A percentile compares a stretch with the other conserved stretches of the same genome.
Evolutionary conservation across 2,329 filamentous ascomycete species (phyloP).

Genomic region (Hypoxylon sp.): DNA sequence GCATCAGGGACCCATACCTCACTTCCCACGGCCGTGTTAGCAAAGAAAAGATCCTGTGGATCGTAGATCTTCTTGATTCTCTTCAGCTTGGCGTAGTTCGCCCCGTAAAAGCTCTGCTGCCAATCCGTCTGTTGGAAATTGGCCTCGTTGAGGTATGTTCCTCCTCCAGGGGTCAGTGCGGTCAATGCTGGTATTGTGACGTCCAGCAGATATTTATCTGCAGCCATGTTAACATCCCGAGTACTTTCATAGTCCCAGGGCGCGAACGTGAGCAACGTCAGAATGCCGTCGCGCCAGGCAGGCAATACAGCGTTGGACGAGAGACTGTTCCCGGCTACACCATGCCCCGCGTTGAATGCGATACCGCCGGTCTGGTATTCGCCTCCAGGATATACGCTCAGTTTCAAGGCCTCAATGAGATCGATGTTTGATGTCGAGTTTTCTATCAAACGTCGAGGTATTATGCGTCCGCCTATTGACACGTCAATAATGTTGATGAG

Average conservation of each 20-base stretch:
- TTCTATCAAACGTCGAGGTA: no score
- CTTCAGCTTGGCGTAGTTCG: slow-evolving; percentile 50
- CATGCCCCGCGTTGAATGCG: slow-evolving; percentile 23
- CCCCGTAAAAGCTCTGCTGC: slow-evolving; percentile 51
- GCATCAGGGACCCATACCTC: slow-evolving; percentile 11
- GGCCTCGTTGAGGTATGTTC: slow-evolving; percentile 56
- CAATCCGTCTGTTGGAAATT: slow-evolving; percentile 52
- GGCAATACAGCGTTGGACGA: slow-evolving; percentile 53
- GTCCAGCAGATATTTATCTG: no score
- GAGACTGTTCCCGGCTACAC: neutral
- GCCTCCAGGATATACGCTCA: no score
- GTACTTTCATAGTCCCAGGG: no score
- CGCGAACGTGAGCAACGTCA: no score
- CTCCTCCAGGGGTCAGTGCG: slow-evolving; percentile 36
- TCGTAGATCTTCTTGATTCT: slow-evolving; percentile 58
- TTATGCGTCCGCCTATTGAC: neutral
- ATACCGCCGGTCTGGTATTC: no score
- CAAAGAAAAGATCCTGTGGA: slow-evolving; percentile 33
- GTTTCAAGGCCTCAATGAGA: no score
- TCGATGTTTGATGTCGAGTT: no score
- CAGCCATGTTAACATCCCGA: no score
- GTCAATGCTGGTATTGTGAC: no score
- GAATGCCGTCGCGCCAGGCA: slow-evolving; percentile 51
- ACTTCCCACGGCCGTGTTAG: slow-evolving; percentile 11
- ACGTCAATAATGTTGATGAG: no score